A percentile compares a stretch with the other conserved stretches of the same genome.
Evolutionary conservation across 257 asterid genomes (phyloP).

Genomic region (Handroanthus guayacan): DNA sequence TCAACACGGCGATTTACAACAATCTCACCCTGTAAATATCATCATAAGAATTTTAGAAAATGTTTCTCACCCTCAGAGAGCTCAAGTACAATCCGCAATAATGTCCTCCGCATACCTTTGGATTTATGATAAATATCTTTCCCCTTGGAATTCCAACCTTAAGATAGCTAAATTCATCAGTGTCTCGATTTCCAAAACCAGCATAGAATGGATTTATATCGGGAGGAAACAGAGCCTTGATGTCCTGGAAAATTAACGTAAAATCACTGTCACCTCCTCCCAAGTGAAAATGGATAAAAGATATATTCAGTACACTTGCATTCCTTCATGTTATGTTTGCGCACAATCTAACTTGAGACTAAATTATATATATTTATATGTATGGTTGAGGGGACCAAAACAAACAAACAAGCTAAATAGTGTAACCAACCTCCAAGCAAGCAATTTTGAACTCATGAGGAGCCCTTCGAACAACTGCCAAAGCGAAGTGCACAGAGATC

Average conservation of each 20-base stretch:
- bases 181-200: conserved; percentile 97
- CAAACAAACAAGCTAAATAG: not conserved
- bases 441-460: conserved; percentile 96
- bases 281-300: not conserved
- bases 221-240: conserved; percentile 87
- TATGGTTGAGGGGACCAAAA: too few relatives aligned
- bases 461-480: conserved; percentile 94
- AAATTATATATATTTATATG: too few relatives aligned
- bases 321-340: too few relatives aligned
- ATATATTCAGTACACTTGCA: not conserved
- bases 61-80: not conserved
- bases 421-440: conserved; percentile 83
- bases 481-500: conserved; percentile 39
- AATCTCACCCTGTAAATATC: conserved; percentile 77
- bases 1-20: conserved; percentile 74
- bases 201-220: conserved; percentile 93
- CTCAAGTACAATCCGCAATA: conserved; percentile 6
- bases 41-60: conserved; percentile 21
- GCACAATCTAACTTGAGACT: too few relatives aligned
- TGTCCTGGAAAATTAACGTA: conserved; percentile 52
- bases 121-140: conserved; percentile 88
- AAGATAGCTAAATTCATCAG: conserved; percentile 93
- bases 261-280: conserved; percentile 13
- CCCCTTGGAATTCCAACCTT: conserved; percentile 93
- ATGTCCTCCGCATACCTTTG: conserved; percentile 62